A percentile compares a stretch with the other conserved stretches of the same genome.
These are phyloP conservation scores for Verticillium zaregamsianum DNA, from an alignment of 2,329 filamentous ascomycete genomes.

Conservation along the genomic window DNA sequence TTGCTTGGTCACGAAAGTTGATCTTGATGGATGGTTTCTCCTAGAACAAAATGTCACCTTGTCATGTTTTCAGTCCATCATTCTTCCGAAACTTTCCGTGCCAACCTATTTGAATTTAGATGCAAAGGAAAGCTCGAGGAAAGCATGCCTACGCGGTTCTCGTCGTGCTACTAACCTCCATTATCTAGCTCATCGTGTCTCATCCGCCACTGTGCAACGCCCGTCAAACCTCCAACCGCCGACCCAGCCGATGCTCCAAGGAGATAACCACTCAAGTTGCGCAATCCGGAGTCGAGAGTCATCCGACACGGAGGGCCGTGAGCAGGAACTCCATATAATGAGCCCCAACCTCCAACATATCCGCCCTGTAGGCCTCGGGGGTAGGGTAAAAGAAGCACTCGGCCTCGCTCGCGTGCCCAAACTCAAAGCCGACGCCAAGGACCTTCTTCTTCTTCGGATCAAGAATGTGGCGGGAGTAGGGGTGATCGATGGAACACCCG, in stretches of 20 bases:
- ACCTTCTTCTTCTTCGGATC: slow-evolving; percentile 4
- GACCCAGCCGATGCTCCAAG: background rate
- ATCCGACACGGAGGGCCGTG: background rate
- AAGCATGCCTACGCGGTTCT: no score
- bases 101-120: no score
- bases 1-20: no score
- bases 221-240: background rate
- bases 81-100: no score
- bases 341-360: background rate
- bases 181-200: no score
- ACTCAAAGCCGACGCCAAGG: background rate
- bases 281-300: background rate
- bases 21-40: no score
- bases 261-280: background rate
- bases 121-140: no score
- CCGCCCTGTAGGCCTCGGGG: background rate
- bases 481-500: background rate
- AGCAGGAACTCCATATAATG: background rate
- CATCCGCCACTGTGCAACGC: no score
- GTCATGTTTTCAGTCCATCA: no score
- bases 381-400: background rate
- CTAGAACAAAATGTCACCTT: no score
- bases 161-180: no score
- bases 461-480: background rate
- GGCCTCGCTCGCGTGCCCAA: background rate